phyloP scores from a whole-genome alignment of 306 rosid genomes.

The Fragaria nilgerrensis region DNA sequence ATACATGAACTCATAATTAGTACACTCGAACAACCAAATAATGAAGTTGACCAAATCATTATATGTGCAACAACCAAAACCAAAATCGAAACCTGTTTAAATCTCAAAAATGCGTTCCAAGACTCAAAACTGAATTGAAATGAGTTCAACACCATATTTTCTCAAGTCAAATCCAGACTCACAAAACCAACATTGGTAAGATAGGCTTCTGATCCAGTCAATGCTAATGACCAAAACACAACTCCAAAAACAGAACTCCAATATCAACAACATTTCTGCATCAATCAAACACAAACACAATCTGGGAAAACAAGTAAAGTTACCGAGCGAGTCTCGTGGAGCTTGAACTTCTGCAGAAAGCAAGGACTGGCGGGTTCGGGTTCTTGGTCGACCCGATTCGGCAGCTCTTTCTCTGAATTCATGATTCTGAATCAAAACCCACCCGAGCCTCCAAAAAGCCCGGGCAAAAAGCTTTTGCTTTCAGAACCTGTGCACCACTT shows the following conservation, averaged over 20 bases:
- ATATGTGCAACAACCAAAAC: background rate
- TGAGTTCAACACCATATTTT: background rate
- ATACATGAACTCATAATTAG: background rate
- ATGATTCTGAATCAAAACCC: constrained; percentile 43
- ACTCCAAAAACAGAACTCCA: background rate
- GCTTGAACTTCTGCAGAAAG: constrained; percentile 90
- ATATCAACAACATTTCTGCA: background rate
- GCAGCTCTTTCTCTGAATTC: constrained; percentile 49
- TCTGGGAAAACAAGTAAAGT: constrained; percentile 6
- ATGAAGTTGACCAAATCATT: constrained; percentile 8
- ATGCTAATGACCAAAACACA: background rate
- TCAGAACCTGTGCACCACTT: constrained; percentile 25
- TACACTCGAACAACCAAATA: background rate
- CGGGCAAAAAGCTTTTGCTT: constrained; percentile 30
- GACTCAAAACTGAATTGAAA: background rate
- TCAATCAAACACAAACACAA: background rate
- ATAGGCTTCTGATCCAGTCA: background rate
- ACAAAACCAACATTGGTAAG: background rate
- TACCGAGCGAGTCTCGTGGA: constrained; percentile 94
- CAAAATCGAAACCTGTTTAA: background rate
- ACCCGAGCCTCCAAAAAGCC: constrained; percentile 59
- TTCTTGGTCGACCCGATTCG: constrained; percentile 33
- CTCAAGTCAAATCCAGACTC: constrained; percentile 11
- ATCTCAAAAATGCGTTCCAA: background rate
- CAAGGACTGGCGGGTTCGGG: constrained; percentile 33